A percentile compares a stretch with the other conserved stretches of the same genome.
phyloP scores from a whole-genome alignment of 768 basidiomycete genomes.

The Hygrocybe punicea region DNA sequence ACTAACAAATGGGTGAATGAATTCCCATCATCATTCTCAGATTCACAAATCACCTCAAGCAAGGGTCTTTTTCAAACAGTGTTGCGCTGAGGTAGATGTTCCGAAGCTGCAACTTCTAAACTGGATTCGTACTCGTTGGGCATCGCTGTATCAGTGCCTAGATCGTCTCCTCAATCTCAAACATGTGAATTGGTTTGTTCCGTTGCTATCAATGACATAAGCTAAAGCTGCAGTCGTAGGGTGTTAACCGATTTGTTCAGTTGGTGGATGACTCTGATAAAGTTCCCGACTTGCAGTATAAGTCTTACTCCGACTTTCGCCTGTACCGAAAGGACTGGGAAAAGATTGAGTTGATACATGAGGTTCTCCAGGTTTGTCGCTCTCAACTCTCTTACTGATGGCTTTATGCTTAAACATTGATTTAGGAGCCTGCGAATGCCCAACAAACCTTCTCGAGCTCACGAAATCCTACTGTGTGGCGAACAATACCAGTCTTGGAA shows the following conservation, averaged over 20 bases:
- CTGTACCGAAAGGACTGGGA: constrained; percentile 8
- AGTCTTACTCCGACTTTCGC: constrained; percentile 14
- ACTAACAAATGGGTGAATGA: neutral
- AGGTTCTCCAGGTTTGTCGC: constrained; percentile 9
- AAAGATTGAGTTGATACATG: constrained; percentile 11
- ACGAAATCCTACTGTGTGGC: constrained; percentile 13
- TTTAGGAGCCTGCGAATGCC: constrained; percentile 15
- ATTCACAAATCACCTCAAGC: constrained; percentile 18
- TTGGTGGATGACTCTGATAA: constrained; percentile 15
- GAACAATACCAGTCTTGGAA: constrained; percentile 16
- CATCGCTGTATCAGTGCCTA: constrained; percentile 15
- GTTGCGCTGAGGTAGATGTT: constrained; percentile 5
- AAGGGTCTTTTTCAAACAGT: constrained; percentile 9
- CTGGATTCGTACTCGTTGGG: constrained; percentile 17
- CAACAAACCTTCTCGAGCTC: constrained; percentile 15
- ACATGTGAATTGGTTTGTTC: neutral
- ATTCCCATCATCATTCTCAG: constrained; percentile 1
- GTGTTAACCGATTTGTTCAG: constrained; percentile 10
- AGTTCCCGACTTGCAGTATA: constrained; percentile 11
- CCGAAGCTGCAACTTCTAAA: constrained; percentile 9
- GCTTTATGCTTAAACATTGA: constrained; percentile 9
- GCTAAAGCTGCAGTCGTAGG: neutral
- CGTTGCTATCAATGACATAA: neutral
- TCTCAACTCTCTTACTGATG: constrained; percentile 6
- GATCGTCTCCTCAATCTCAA: constrained; percentile 2